Evolutionary conservation across 2,329 filamentous ascomycete genomes (phyloP).

Genomic region (Lachnellula cervina): DNA sequence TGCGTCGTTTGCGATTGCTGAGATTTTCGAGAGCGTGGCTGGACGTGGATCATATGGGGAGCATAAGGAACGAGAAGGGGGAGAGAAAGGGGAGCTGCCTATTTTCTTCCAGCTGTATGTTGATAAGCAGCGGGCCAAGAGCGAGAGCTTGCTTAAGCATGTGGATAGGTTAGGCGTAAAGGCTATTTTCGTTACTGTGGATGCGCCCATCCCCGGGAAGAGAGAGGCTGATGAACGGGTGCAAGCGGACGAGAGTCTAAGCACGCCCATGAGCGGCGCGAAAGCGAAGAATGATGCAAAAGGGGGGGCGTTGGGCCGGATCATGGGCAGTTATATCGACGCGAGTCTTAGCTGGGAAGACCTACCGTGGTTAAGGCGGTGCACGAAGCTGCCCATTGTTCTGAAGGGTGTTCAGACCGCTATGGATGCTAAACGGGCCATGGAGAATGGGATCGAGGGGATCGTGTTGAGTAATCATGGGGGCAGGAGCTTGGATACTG

Average conservation of each 20-base stretch:
- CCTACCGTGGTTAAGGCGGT: constrained; percentile 58
- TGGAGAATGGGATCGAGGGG: constrained; percentile 57
- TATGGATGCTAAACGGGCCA: constrained; percentile 55
- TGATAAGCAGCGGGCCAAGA: constrained; percentile 49
- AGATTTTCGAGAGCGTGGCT: constrained; percentile 39
- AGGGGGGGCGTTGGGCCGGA: constrained; percentile 50
- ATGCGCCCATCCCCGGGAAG: constrained; percentile 54
- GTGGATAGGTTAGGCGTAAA: constrained; percentile 44
- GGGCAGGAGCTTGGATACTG: constrained; percentile 50
- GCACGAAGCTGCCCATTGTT: constrained; percentile 51
- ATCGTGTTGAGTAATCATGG: constrained; percentile 70
- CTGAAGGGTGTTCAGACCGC: constrained; percentile 68
- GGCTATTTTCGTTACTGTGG: constrained; percentile 55
- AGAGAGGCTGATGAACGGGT: constrained; percentile 43
- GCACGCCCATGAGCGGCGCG: constrained; percentile 46
- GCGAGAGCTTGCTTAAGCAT: constrained; percentile 43
- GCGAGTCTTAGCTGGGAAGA: constrained; percentile 57
- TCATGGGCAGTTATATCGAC: constrained; percentile 55
- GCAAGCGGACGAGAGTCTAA: constrained; percentile 42
- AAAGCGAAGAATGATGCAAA: constrained; percentile 47
- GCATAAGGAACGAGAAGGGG: background rate
- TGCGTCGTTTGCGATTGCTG: constrained; percentile 52
- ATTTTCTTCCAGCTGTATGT: constrained; percentile 60
- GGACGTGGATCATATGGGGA: constrained; percentile 18
- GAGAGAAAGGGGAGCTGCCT: constrained; percentile 4